A percentile compares a stretch with the other conserved stretches of the same genome.
Evolutionary conservation across 2,329 filamentous ascomycete genomes (phyloP).

Genomic region (Huntiella moniliformis): DNA sequence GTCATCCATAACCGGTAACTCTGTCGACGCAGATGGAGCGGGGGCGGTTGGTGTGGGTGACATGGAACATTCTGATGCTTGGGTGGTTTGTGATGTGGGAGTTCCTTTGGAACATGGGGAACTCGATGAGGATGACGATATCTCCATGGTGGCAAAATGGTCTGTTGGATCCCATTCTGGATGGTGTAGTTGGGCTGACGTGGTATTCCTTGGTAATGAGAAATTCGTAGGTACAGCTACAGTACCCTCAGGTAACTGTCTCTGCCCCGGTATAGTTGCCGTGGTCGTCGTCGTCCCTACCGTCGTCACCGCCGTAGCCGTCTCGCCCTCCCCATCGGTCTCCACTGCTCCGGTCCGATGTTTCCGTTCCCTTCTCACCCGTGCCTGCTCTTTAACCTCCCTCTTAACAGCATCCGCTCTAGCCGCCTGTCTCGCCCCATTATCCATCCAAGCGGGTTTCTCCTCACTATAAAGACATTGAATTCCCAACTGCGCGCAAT

Average conservation of each 20-base stretch:
- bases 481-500: constrained; percentile 34
- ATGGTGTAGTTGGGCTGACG: constrained; percentile 13
- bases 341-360: constrained; percentile 16
- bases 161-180: constrained; percentile 18
- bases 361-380: constrained; percentile 29
- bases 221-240: too few relatives aligned
- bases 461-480: constrained; percentile 32
- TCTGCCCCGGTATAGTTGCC: background rate
- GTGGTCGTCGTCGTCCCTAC: background rate
- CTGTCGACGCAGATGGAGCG: background rate
- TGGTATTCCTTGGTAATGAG: background rate
- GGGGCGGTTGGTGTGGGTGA: constrained; percentile 6
- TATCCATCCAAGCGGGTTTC: constrained; percentile 42
- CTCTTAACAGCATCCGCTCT: constrained; percentile 34
- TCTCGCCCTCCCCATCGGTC: too few relatives aligned
- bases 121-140: constrained; percentile 14
- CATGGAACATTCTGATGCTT: constrained; percentile 11
- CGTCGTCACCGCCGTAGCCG: too few relatives aligned
- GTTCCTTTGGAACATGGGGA: constrained; percentile 11
- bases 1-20: constrained; percentile 2
- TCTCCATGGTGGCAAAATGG: constrained; percentile 15
- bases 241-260: too few relatives aligned
- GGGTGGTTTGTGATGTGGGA: constrained; percentile 5
- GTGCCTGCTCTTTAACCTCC: constrained; percentile 37
- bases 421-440: constrained; percentile 27